Evolutionary conservation across 2,329 filamentous ascomycete species (phyloP), one percentile per base, ranked within the genome.

Genomic region (Talaromyces albobiverticillius): DNA sequence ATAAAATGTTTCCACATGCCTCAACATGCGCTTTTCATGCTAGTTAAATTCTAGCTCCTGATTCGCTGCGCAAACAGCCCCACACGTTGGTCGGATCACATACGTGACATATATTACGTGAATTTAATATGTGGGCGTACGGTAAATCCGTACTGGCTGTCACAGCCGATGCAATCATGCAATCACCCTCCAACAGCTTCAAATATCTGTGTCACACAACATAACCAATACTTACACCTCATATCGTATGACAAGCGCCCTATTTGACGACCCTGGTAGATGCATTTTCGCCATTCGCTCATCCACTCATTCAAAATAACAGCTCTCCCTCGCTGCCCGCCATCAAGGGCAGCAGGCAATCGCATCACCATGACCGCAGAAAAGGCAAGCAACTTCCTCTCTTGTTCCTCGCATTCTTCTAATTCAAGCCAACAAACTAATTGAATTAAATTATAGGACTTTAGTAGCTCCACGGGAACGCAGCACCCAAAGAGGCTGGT

Each of bases 401-500:
- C n/a, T n/a, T n/a, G n/a, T n/a, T n/a, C n/a, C n/a, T n/a, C n/a
- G n/a, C n/a, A n/a, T n/a, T 40, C 36, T 11, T 40, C n/a, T 40
- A 3, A 3, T 40, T 22, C 9, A 22, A 11, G 16, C n/a, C 25
- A 16, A 9, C 10, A n/a, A 41, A n/a, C 25, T 50, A 18, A 50
- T 23, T 8, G 23, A 14, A 41, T 20, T 8, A n/a, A 20, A 18
- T 4, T 16, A 13, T 16, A 50, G 47, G 47, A 50, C 22, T 50
- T 42, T 20, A 42, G 40, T 42, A 40, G 32, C 32, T 50, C 47
- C 23, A 14, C 25, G 8, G 47, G 29, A 46, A 40, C 53, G 18
- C 42, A 63, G 45, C 69, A 69, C 38, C 71, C 71, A 23, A 73
- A 72, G 62, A 72, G 71, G 57, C 62, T 74, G 23, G 73, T 74